These are phyloP conservation scores for Termitomyces sp. DNA, from an alignment of 768 basidiomycete genomes.

Conservation along the genomic window DNA sequence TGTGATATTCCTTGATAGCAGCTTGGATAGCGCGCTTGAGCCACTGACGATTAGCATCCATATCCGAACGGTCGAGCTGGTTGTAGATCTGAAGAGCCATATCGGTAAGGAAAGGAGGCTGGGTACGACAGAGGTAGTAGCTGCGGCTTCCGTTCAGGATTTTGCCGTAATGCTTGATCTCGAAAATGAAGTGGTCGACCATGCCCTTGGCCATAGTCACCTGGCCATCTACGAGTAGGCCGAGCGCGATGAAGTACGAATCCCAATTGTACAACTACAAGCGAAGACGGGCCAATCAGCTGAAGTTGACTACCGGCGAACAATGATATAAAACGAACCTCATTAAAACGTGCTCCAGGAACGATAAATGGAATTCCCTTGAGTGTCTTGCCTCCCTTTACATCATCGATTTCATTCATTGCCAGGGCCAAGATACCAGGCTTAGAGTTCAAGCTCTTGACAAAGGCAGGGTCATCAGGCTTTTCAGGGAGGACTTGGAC, in stretches of 20 bases:
- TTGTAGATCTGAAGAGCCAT: slow-evolving; percentile 98
- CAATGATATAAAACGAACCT: slow-evolving; percentile 50
- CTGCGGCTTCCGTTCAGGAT: slow-evolving; percentile 95
- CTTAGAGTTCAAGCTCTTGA: slow-evolving; percentile 90
- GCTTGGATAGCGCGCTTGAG: slow-evolving; percentile 95
- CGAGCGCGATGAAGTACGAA: slow-evolving; percentile 91
- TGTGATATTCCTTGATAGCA: slow-evolving; percentile 98
- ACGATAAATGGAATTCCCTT: slow-evolving; percentile 98
- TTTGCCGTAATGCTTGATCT: slow-evolving; percentile 97
- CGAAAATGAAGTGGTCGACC: slow-evolving; percentile 99
- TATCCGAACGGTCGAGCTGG: slow-evolving; percentile 83
- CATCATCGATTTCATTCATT: slow-evolving; percentile 88
- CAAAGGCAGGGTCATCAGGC: slow-evolving; percentile 83
- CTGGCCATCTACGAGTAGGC: slow-evolving; percentile 92
- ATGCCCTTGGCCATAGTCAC: slow-evolving; percentile 95
- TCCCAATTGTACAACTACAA: slow-evolving; percentile 90
- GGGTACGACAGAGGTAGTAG: slow-evolving; percentile 92
- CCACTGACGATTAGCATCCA: slow-evolving; percentile 82
- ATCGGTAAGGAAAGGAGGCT: slow-evolving; percentile 98
- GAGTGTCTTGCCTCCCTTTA: slow-evolving; percentile 71
- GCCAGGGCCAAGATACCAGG: slow-evolving; percentile 93
- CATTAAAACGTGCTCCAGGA: slow-evolving; percentile 92
- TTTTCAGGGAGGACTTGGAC: slow-evolving; percentile 87
- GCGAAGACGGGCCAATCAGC: slow-evolving; percentile 1
- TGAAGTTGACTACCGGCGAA: slow-evolving; percentile 4